These are phyloP conservation scores for Silene vulgaris DNA, from an alignment of 179 eudicot genomes.

Conservation along the genomic window DNA sequence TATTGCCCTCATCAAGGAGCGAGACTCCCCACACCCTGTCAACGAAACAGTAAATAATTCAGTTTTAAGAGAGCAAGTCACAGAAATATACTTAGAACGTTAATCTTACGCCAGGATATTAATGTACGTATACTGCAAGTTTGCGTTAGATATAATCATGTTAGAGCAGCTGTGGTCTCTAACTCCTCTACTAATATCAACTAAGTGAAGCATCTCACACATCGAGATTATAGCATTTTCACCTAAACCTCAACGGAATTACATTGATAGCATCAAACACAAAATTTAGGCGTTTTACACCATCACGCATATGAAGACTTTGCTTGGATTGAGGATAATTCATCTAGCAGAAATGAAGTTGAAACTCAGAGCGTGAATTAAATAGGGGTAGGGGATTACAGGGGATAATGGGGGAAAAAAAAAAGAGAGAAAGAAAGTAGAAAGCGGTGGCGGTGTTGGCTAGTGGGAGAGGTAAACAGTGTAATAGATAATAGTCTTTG, in stretches of 20 bases:
- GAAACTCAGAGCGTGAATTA: too few relatives aligned
- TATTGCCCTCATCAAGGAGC: slow-evolving; percentile 66
- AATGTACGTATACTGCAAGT: too few relatives aligned
- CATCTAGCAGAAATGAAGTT: too few relatives aligned
- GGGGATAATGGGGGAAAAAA: too few relatives aligned
- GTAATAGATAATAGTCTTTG: too few relatives aligned
- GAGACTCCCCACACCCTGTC: slow-evolving; percentile 87
- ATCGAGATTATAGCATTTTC: not conserved
- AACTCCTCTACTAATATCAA: not conserved
- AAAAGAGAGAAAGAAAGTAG: too few relatives aligned
- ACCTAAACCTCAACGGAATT: not conserved
- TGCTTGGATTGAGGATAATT: too few relatives aligned
- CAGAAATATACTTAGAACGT: not conserved
- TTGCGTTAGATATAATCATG: slow-evolving; percentile 1
- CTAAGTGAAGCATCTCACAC: not conserved
- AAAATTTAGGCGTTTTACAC: not conserved
- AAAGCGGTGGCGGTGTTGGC: too few relatives aligned
- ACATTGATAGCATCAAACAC: not conserved
- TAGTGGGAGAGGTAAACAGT: too few relatives aligned
- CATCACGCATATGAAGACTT: not conserved
- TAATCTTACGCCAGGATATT: not conserved
- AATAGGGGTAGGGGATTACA: too few relatives aligned
- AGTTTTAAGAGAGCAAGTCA: not conserved
- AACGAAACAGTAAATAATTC: slow-evolving; percentile 19
- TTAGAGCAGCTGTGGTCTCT: not conserved